A percentile compares a stretch with the other conserved stretches of the same genome.
These are phyloP conservation scores for Zalerion maritima DNA, from an alignment of 495 filamentous ascomycete species.

Conservation along the genomic window DNA sequence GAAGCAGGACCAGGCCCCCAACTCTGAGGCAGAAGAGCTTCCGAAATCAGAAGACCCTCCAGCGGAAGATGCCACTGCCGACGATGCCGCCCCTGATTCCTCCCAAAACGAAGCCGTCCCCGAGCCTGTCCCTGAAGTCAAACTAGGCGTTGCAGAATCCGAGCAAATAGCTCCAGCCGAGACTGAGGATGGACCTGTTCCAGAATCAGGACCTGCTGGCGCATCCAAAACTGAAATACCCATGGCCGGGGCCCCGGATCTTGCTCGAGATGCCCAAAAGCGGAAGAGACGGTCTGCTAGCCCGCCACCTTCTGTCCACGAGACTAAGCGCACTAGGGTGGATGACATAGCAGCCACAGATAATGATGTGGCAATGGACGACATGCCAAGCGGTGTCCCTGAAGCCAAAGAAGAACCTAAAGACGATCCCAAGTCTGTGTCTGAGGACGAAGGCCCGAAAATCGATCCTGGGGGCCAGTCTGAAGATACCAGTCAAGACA, in stretches of 20 bases:
- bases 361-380: not conserved
- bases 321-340: constrained; percentile 28
- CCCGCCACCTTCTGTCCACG: constrained; percentile 41
- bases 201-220: constrained; percentile 6
- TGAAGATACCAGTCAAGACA: constrained; percentile 21
- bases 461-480: constrained; percentile 1
- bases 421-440: constrained; percentile 20
- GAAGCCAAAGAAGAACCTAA: constrained; percentile 5
- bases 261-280: constrained; percentile 45
- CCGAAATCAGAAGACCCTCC: no score
- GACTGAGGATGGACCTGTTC: constrained; percentile 4
- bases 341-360: constrained; percentile 12
- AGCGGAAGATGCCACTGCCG: no score
- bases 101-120: constrained; percentile 6
- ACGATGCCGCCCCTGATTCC: constrained; percentile 6
- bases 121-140: constrained; percentile 6
- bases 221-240: constrained; percentile 2
- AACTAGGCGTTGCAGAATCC: constrained; percentile 4
- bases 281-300: constrained; percentile 61
- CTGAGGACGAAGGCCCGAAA: constrained; percentile 9
- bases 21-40: constrained; percentile 1
- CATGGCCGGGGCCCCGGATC: constrained; percentile 3
- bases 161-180: constrained; percentile 2
- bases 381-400: constrained; percentile 1
- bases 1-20: not conserved